Percentiles rank a stretch among this genome's conserved stretches.
These are phyloP conservation scores for Agaricus subrufescens DNA, from an alignment of 768 basidiomycete genomes.

Conservation along the genomic window DNA sequence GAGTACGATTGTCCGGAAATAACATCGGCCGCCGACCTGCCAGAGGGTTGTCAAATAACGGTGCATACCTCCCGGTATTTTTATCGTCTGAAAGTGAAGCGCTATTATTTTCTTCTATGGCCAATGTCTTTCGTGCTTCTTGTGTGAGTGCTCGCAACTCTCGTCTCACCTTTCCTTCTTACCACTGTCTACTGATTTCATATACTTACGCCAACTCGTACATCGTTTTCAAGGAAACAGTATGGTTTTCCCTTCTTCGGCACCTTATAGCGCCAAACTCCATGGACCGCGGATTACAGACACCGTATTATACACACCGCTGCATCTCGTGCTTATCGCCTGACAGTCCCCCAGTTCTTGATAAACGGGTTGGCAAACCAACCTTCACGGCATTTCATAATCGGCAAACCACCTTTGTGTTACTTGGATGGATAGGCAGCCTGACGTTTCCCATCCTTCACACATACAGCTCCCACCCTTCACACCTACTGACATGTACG, in stretches of 20 bases:
- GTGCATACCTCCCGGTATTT: neutral
- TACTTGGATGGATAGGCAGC: neutral
- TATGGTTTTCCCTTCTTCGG: neutral
- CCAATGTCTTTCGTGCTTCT: neutral
- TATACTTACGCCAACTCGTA: too few relatives aligned
- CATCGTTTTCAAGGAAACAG: too few relatives aligned
- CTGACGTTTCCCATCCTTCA: too few relatives aligned
- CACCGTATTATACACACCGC: neutral
- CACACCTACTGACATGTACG: too few relatives aligned
- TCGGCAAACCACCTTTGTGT: neutral
- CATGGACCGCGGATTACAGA: conserved; percentile 4
- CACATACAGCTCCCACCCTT: too few relatives aligned
- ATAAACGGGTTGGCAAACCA: neutral
- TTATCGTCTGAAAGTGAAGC: neutral
- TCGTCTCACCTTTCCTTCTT: too few relatives aligned
- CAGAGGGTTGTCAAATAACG: neutral
- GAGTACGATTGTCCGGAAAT: conserved; percentile 4
- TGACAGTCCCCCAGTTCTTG: neutral
- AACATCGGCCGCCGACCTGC: conserved; percentile 8
- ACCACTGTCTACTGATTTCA: too few relatives aligned
- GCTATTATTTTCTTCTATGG: too few relatives aligned
- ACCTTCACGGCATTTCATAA: conserved; percentile 4
- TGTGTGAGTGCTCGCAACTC: too few relatives aligned
- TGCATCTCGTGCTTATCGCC: neutral
- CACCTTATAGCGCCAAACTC: neutral